phyloP scores from a whole-genome alignment of 108 stramenopile species.

The Cyclotella atomus region DNA sequence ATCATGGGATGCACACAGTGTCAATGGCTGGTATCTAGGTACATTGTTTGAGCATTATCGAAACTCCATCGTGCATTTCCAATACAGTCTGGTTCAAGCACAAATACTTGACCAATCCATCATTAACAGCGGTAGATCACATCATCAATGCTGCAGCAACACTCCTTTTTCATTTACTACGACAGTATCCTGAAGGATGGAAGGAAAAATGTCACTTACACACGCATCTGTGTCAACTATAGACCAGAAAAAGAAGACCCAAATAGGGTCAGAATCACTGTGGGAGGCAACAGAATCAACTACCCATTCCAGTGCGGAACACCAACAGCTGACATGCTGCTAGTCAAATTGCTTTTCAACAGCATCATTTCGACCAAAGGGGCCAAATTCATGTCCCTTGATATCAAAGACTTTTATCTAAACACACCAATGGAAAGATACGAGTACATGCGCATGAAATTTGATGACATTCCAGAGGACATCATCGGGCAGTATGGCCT shows the following conservation, averaged over 20 bases:
- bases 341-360: slow-evolving; percentile 4
- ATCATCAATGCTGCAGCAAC: neutral
- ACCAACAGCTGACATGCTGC: neutral
- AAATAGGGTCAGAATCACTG: neutral
- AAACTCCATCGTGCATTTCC: neutral
- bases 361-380: neutral
- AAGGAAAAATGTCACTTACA: neutral
- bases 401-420: slow-evolving; percentile 3
- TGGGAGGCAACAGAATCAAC: neutral
- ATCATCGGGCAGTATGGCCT: neutral
- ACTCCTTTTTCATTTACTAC: neutral
- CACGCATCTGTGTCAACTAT: neutral
- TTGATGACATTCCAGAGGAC: neutral
- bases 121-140: neutral
- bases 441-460: slow-evolving; percentile 4
- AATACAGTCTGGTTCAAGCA: neutral
- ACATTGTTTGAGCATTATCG: neutral
- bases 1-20: slow-evolving; percentile 8
- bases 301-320: neutral
- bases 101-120: neutral
- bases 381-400: neutral
- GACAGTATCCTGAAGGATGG: neutral
- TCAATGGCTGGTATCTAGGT: neutral
- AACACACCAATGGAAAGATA: neutral
- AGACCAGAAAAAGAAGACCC: slow-evolving; percentile 4